Evolutionary conservation across 805 yeast genomes (phyloP).

Genomic region (Starmerella potacharoeniae): DNA sequence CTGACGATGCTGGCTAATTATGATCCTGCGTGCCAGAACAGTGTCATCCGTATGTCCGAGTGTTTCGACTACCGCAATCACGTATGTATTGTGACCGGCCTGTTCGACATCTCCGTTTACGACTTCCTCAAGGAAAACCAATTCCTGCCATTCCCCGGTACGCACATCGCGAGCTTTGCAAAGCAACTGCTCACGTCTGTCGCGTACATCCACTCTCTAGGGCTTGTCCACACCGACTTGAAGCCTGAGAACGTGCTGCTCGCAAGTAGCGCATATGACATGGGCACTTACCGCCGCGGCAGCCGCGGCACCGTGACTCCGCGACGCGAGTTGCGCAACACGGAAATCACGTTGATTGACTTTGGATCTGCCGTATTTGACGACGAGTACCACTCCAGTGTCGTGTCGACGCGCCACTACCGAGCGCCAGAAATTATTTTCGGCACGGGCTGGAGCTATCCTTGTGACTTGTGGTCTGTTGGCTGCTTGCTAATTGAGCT

Average conservation of each 20-base stretch:
- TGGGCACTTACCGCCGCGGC: conserved; percentile 13
- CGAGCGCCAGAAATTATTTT: conserved; percentile 93
- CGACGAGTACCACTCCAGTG: conserved; percentile 84
- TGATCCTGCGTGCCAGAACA: conserved; percentile 56
- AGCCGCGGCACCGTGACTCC: not conserved
- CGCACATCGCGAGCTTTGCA: conserved; percentile 81
- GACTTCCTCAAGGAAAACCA: conserved; percentile 80
- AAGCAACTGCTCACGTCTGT: conserved; percentile 77
- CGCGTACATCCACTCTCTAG: conserved; percentile 79
- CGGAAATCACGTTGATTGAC: conserved; percentile 81
- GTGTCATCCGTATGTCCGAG: conserved; percentile 76
- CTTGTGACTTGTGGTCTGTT: conserved; percentile 94
- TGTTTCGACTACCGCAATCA: conserved; percentile 90
- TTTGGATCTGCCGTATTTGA: conserved; percentile 94
- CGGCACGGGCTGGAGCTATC: conserved; percentile 93
- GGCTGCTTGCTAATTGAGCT: conserved; percentile 90
- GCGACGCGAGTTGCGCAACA: conserved; percentile 50
- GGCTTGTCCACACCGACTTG: conserved; percentile 86
- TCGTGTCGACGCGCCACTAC: conserved; percentile 91
- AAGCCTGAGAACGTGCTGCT: conserved; percentile 90
- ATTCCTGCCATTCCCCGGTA: conserved; percentile 84
- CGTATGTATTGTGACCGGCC: conserved; percentile 84
- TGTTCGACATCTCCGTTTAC: conserved; percentile 71
- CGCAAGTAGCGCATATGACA: conserved; percentile 17
- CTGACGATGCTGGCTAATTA: conserved; percentile 58